Evolutionary conservation across 208 protist genomes (phyloP).

Genomic region (Histomonas meleagridis): DNA sequence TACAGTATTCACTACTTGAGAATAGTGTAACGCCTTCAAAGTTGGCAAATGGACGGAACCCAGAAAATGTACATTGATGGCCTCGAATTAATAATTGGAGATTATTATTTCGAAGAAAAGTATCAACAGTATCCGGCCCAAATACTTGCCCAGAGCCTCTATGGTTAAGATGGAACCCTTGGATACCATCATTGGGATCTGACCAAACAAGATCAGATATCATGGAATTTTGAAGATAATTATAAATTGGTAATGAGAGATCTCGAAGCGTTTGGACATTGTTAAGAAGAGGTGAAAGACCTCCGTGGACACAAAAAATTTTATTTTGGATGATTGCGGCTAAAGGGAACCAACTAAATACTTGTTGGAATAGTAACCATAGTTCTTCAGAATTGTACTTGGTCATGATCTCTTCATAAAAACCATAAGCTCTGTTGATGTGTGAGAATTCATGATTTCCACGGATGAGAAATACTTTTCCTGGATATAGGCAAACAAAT

Average conservation of each 20-base stretch:
- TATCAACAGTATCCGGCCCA: conserved; percentile 83
- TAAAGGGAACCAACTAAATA: background rate
- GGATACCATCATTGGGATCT: background rate
- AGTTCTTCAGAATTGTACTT: background rate
- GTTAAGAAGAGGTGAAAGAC: background rate
- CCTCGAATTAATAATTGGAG: background rate
- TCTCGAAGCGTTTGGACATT: background rate
- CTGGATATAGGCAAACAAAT: background rate
- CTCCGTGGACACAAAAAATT: conserved; percentile 28
- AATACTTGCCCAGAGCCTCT: conserved; percentile 93
- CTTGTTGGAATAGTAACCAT: background rate
- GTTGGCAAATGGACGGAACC: background rate
- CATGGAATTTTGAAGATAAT: background rate
- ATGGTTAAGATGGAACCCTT: conserved; percentile 83
- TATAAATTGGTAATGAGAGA: background rate
- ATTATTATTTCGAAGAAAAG: conserved; percentile 62
- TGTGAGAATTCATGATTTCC: conserved; percentile 30
- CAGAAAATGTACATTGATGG: background rate
- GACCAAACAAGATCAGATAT: conserved; percentile 34
- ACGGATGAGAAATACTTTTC: background rate
- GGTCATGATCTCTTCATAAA: background rate
- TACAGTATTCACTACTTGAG: background rate
- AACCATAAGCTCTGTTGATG: background rate
- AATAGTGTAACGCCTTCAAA: background rate
- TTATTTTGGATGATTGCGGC: background rate